Conservation (phyloP, 768 basidiomycete species). For the Naganishia friedmannii region DNA sequence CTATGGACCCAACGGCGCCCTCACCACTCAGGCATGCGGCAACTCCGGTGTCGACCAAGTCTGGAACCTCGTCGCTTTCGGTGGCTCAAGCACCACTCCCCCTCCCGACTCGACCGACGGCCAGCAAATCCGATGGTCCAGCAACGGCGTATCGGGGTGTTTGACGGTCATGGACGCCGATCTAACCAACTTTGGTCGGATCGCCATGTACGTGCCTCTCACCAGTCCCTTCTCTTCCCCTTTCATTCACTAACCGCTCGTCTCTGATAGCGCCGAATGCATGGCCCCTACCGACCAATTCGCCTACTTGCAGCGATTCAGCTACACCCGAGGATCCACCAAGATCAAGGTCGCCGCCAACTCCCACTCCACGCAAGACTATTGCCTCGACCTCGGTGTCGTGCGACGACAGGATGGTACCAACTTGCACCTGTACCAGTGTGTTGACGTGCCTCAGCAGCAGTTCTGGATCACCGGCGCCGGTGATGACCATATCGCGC, state of each 20-base stretch:
- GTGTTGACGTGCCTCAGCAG: constrained; percentile 19
- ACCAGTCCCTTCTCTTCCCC: background rate
- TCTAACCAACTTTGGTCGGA: constrained; percentile 14
- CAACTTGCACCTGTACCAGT: constrained; percentile 22
- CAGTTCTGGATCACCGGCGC: constrained; percentile 25
- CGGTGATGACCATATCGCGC: constrained; percentile 24
- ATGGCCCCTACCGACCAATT: constrained; percentile 7
- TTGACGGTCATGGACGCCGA: constrained; percentile 21
- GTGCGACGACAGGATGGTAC: constrained; percentile 19
- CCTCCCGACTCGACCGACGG: constrained; percentile 2
- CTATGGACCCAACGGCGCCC: constrained; percentile 39
- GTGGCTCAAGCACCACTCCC: constrained; percentile 2
- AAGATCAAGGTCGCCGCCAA: constrained; percentile 25
- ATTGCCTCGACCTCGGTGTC: constrained; percentile 20
- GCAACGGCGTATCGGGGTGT: constrained; percentile 15
- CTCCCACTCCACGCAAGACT: background rate
- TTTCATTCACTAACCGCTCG: too few species aligned
- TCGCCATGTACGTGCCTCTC: constrained; percentile 9
- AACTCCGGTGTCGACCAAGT: constrained; percentile 49
- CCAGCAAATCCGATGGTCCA: constrained; percentile 19
- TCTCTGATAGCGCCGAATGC: constrained; percentile 16
- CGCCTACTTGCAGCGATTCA: constrained; percentile 16
- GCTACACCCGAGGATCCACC: constrained; percentile 16
- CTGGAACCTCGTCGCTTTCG: constrained; percentile 24
- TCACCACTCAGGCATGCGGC: constrained; percentile 47